Conservation (phyloP, 106 monocot genomes). For the Vanilla planifolia region DNA sequence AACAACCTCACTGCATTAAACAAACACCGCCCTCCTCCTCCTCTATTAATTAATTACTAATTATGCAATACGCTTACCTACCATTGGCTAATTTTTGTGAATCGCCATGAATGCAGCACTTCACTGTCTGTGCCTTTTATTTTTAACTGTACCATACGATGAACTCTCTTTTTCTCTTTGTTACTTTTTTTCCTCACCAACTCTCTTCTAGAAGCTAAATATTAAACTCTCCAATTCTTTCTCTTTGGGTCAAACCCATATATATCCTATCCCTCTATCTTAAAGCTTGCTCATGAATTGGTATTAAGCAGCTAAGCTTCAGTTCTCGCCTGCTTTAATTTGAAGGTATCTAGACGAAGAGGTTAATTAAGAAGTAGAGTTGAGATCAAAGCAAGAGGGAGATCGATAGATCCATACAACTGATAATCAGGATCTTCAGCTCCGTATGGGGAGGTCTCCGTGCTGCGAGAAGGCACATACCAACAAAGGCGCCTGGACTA, state of each 20-base stretch:
- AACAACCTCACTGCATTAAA: too few species aligned
- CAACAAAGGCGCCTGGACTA: conserved; percentile 51
- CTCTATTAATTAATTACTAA: not conserved
- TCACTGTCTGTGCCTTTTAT: not conserved
- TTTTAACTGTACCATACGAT: conserved; percentile 1
- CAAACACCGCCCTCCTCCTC: too few species aligned
- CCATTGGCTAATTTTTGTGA: not conserved
- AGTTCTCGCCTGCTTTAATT: not conserved
- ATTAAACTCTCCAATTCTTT: not conserved
- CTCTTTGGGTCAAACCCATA: too few species aligned
- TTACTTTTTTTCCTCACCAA: too few species aligned
- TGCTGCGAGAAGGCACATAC: conserved; percentile 45
- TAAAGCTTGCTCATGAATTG: too few species aligned
- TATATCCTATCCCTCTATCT: too few species aligned
- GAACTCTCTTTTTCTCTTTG: not conserved
- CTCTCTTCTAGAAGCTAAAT: too few species aligned
- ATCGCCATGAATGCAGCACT: not conserved
- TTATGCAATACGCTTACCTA: not conserved
- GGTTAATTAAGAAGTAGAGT: not conserved
- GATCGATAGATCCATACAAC: too few species aligned
- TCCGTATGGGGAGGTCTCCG: conserved; percentile 23
- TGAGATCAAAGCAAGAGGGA: too few species aligned
- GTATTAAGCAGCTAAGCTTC: not conserved
- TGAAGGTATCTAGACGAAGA: too few species aligned
- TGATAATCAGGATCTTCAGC: not conserved